Evolutionary conservation across 1,284 basidiomycete genomes (phyloP).

Genomic region (Ustilago trichophora): DNA sequence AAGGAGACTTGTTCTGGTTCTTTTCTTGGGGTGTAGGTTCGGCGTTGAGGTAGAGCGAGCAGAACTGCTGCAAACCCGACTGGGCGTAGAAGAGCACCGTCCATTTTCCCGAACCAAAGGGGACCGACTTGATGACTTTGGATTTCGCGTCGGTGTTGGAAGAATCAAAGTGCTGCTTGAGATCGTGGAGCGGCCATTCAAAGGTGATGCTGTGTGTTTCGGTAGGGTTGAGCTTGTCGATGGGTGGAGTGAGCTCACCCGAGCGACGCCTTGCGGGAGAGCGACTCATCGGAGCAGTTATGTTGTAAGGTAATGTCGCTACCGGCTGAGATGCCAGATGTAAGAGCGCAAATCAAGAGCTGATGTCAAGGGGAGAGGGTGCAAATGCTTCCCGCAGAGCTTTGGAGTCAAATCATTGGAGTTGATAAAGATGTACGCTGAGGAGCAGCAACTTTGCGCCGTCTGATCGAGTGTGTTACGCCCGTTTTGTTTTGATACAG

Average conservation of each 20-base stretch:
- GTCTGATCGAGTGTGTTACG: no score
- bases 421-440: no score
- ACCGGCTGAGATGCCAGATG: no score
- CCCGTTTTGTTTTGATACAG: no score
- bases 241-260: conserved; percentile 14
- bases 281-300: no score
- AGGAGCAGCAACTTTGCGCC: no score
- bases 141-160: conserved; percentile 67
- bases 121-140: conserved; percentile 66
- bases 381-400: no score
- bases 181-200: conserved; percentile 62
- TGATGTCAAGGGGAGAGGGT: no score
- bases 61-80: conserved; percentile 53
- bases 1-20: conserved; percentile 29
- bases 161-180: conserved; percentile 66
- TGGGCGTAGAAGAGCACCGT: conserved; percentile 61
- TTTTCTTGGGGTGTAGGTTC: conserved; percentile 52
- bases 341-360: no score
- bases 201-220: conserved; percentile 51
- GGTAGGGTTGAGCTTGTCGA: conserved; percentile 37
- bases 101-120: conserved; percentile 58
- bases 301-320: no score
- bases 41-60: conserved; percentile 61
- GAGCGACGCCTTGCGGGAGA: conserved; percentile 31
- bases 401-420: no score